Percentiles rank a stretch among this genome's conserved stretches.
Evolutionary conservation across 1,284 basidiomycete species (phyloP).

Genomic region (Cutaneotrichosporon sp.): DNA sequence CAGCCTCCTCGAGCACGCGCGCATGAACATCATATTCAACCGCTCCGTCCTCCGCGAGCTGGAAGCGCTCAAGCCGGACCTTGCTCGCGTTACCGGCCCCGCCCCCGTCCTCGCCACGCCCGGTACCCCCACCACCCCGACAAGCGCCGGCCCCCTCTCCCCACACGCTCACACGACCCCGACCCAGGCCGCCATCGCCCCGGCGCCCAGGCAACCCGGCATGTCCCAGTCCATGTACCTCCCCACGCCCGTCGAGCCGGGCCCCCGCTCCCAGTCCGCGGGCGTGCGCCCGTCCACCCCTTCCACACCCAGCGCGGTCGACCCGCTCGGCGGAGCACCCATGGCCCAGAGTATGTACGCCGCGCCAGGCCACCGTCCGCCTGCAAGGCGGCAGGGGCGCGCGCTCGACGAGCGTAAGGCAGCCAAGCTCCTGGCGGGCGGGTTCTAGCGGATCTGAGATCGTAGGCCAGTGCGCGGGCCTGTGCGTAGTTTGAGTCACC

Average conservation of each 20-base stretch:
- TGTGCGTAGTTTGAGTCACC: not conserved
- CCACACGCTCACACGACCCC: not conserved
- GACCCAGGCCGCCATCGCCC: not conserved
- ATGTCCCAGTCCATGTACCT: constrained; percentile 46
- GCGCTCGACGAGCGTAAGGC: constrained; percentile 49
- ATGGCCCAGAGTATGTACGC: constrained; percentile 49
- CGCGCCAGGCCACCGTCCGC: constrained; percentile 31
- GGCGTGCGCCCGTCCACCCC: constrained; percentile 17
- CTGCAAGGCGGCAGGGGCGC: constrained; percentile 29
- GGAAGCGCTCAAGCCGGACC: constrained; percentile 76
- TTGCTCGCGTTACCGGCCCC: constrained; percentile 51
- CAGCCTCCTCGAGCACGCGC: constrained; percentile 84
- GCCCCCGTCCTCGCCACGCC: not conserved
- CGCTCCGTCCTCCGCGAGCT: constrained; percentile 81
- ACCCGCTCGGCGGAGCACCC: constrained; percentile 19
- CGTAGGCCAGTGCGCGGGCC: not conserved
- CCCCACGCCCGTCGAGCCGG: constrained; percentile 24
- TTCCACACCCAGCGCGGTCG: constrained; percentile 9
- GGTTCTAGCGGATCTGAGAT: constrained; percentile 36
- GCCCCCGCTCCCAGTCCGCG: constrained; percentile 9
- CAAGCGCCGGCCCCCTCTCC: not conserved
- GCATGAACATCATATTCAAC: constrained; percentile 87
- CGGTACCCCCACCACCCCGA: not conserved
- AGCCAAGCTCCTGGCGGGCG: constrained; percentile 50
- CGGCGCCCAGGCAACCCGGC: not conserved